Evolutionary conservation across 1,139 yeast genomes (phyloP).

Genomic region (Arxiozyma heterogenica): DNA sequence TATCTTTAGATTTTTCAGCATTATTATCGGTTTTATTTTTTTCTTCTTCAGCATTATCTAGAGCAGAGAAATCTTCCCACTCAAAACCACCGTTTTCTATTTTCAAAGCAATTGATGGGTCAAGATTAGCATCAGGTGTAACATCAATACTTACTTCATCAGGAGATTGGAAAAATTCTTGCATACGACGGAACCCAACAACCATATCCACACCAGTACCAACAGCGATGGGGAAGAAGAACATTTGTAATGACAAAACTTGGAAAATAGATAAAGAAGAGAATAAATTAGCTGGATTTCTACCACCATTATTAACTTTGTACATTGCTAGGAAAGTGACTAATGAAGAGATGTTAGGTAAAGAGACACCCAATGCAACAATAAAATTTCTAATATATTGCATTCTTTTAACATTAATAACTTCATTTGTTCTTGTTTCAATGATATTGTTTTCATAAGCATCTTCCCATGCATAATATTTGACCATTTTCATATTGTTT

Average conservation of each 20-base stretch:
- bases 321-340: constrained; percentile 64
- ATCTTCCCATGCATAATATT: constrained; percentile 52
- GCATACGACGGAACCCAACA: constrained; percentile 53
- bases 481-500: constrained; percentile 44
- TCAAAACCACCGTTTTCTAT: constrained; percentile 49
- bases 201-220: constrained; percentile 57
- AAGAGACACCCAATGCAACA: constrained; percentile 48
- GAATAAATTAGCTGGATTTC: constrained; percentile 64
- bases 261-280: constrained; percentile 72
- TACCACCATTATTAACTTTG: constrained; percentile 39
- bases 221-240: constrained; percentile 55
- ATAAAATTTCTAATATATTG: constrained; percentile 50
- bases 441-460: constrained; percentile 43
- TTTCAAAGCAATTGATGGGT: constrained; percentile 35
- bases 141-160: constrained; percentile 25
- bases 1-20: constrained; percentile 16
- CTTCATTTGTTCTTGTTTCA: constrained; percentile 40
- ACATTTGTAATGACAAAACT: constrained; percentile 59
- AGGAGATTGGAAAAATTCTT: constrained; percentile 42
- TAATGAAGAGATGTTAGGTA: constrained; percentile 62
- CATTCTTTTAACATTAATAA: constrained; percentile 40
- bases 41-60: constrained; percentile 26
- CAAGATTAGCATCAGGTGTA: constrained; percentile 11
- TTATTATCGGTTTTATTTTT: constrained; percentile 17
- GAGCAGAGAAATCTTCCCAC: constrained; percentile 49